Conservation (phyloP, 805 yeast genomes). For the Ogataea nakhonphanomensis region DNA sequence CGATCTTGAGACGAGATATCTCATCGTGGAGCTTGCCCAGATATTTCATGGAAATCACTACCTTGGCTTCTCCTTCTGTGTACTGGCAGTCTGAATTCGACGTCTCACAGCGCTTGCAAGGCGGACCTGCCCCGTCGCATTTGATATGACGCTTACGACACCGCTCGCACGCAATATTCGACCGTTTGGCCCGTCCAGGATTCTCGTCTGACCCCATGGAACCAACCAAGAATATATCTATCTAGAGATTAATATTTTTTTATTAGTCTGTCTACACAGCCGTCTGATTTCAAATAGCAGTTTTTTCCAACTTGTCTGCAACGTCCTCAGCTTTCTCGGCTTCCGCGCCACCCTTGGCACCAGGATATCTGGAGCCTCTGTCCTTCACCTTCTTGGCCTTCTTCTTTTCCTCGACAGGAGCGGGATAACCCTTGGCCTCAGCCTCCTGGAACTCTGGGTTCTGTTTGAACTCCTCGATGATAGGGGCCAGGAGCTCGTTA, state of each 20-base stretch:
- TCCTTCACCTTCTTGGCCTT: constrained; percentile 76
- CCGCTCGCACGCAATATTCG: constrained; percentile 47
- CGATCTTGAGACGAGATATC: constrained; percentile 60
- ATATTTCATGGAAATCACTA: constrained; percentile 71
- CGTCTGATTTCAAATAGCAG: neutral
- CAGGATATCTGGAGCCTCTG: constrained; percentile 90
- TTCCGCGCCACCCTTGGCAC: constrained; percentile 37
- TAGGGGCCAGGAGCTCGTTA: constrained; percentile 76
- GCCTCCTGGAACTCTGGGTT: constrained; percentile 74
- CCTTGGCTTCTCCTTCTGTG: constrained; percentile 65
- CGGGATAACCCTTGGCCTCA: constrained; percentile 80
- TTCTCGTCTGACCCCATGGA: neutral
- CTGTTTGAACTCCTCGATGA: constrained; percentile 62
- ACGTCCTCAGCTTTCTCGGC: constrained; percentile 36
- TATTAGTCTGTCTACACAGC: neutral
- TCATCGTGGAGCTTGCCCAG: constrained; percentile 65
- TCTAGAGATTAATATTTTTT: neutral
- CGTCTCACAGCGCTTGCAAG: constrained; percentile 59
- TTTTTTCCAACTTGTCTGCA: constrained; percentile 30
- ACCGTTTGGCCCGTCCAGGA: constrained; percentile 17
- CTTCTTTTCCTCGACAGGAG: constrained; percentile 55
- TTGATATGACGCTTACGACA: constrained; percentile 71
- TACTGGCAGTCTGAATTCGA: constrained; percentile 64
- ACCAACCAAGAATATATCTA: neutral
- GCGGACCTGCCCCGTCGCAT: constrained; percentile 70